Base-by-base conservation (phyloP, 371 early-diverging fungal species). In the Mucor sp. region DNA sequence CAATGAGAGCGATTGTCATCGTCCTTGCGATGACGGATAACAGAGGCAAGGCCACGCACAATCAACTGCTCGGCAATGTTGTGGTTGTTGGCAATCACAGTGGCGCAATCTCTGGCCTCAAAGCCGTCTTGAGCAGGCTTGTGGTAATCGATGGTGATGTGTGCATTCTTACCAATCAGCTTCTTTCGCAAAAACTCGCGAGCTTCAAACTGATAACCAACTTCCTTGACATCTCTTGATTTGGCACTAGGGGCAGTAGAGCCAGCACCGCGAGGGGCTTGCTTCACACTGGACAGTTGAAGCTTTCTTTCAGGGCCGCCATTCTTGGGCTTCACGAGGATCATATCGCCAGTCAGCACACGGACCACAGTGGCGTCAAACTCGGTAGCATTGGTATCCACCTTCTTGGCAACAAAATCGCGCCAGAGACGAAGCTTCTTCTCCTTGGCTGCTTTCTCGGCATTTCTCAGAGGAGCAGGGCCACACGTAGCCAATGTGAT, bases 91-190 rank as follows among this genome's bases (percentile, higher is more conserved):
- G 85, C 62, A 44, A 76, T 88, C 41, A 98, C 77, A 12, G 97
- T 95, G 32, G 91, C 98, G 74, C 97, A 97, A 58, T 93, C 93
- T 56, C 91, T 90, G 50, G 89, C 91, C 69, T 95, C 96, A 74
- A 89, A 95, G 30, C 90, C 93, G 57, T 95, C 96, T 30, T 89
- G 85, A 8, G 97, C 92, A 11, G 94, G 93, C 71, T 95, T 95
- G 72, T 90, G 83, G 76, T 94, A 98, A 72, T 97, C 98, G 58
- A 96, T 83, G 4, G 78, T 83, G 33, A 95, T 91, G 47, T 88
- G 91, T 17, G 92, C 91, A n/a, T 78, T 79, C 72, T 94, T 92
- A 37, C 97, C 98, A 67, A 97, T 92, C 66, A 94, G 79, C 56
- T 88, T 84, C 75, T 93, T 92, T 57, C 98, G 89, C 65, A 98